Conservation (phyloP, 768 basidiomycete species). For the Trametes maxima region DNA sequence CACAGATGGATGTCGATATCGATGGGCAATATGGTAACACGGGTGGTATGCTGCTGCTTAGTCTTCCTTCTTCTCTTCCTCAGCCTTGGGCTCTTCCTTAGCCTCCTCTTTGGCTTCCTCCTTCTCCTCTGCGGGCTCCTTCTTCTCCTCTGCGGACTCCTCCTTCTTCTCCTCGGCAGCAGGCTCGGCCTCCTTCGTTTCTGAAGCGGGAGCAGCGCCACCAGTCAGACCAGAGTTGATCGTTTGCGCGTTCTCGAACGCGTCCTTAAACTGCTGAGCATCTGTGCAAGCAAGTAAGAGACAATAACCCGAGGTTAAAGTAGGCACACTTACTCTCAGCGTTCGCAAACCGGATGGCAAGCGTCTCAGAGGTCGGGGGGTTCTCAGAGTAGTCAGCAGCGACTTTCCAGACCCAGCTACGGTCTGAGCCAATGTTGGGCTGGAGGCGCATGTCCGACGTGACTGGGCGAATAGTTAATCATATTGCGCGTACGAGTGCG, state of each 20-base stretch:
- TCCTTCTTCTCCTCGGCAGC: slow-evolving; percentile 32
- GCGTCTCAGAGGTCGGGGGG: slow-evolving; percentile 89
- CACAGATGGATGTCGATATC: slow-evolving; percentile 14
- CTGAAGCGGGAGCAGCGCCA: slow-evolving; percentile 27
- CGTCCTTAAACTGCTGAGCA: slow-evolving; percentile 85
- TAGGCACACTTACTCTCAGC: slow-evolving; percentile 72
- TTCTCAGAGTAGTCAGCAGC: slow-evolving; percentile 92
- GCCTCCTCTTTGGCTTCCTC: slow-evolving; percentile 30
- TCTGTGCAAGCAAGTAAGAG: slow-evolving; percentile 43
- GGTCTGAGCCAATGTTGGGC: slow-evolving; percentile 97
- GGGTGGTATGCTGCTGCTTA: slow-evolving; percentile 20
- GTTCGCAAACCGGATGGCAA: slow-evolving; percentile 98
- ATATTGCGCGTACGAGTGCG: slow-evolving; percentile 13
- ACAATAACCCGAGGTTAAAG: neutral
- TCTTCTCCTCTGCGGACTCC: slow-evolving; percentile 34
- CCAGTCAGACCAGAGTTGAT: slow-evolving; percentile 55
- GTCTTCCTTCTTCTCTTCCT: slow-evolving; percentile 30
- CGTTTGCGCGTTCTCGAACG: slow-evolving; percentile 85
- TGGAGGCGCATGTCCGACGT: slow-evolving; percentile 89
- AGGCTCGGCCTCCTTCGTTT: slow-evolving; percentile 38
- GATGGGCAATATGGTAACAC: slow-evolving; percentile 14
- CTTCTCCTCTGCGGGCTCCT: slow-evolving; percentile 30
- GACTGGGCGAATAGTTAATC: slow-evolving; percentile 50
- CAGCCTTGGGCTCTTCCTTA: slow-evolving; percentile 23
- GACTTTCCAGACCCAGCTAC: slow-evolving; percentile 99